Evolutionary conservation across 2,329 filamentous ascomycete genomes (phyloP), one percentile per base, ranked within the genome.

Genomic region (Pseudogymnoascus pannorum): DNA sequence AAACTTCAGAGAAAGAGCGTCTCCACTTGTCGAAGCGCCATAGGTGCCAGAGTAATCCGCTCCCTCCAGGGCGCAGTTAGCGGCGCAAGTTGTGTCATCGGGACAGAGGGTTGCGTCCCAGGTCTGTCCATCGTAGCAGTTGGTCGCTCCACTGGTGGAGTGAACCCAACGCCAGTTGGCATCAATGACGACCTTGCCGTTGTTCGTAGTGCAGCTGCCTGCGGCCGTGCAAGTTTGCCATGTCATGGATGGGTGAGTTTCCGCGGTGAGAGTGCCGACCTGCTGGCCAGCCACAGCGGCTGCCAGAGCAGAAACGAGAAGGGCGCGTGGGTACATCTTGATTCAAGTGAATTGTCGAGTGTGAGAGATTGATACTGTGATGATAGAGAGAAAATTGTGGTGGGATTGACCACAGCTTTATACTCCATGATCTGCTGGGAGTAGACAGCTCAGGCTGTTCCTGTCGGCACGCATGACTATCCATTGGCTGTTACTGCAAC

Each of bases 111-210:
- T 70, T 2, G 66, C 29, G 61, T 76, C 69, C 74, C 74, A 76
- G 7, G 71, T 74, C 65, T 81, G 77, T 72, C 79, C 73, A 2
- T 72, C 73, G 64, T 75, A 75, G 69, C 74, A 75, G 64, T 72
- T 72, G 31, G 67, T 71, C 26, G 75, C 79, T 44, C 77, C 76
- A 24, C 68, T 67, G 40, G 72, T 76, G 33, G 73, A 72, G 71
- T 84, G 80, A 58, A 82, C 71, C 82, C 82, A 84, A 60, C 81
- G 77, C 81, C 81, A 85, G 73, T 84, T 84, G 64, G 79, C 67
- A 67, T 85, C 81, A 65, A 84, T 71, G 35, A 79, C 77, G 58
- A 85, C 74, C 58, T 78, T 77, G 29, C 78, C 79, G 58, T 71
- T 72, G 60, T 78, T 73, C 18, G 74, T 76, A 2, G 76, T 77